phyloP scores from a whole-genome alignment of 768 basidiomycete species.

The Podaxis rugospora region DNA sequence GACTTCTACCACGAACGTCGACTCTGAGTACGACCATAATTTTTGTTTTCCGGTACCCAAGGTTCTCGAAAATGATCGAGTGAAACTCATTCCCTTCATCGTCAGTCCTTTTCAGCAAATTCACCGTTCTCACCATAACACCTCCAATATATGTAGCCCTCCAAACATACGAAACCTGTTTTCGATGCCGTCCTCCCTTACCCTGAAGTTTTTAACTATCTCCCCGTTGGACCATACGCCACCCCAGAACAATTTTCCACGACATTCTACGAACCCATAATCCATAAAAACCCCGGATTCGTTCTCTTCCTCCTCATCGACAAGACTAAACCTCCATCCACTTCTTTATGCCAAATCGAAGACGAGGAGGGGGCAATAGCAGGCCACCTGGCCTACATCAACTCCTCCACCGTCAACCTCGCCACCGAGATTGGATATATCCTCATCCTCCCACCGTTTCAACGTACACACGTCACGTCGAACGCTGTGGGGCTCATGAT shows the following conservation, averaged over 20 bases:
- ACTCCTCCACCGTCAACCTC: constrained; percentile 36
- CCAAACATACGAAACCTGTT: constrained; percentile 38
- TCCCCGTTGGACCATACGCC: constrained; percentile 47
- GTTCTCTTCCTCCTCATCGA: constrained; percentile 53
- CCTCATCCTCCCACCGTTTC: constrained; percentile 52
- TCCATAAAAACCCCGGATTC: constrained; percentile 29
- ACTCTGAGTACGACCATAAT: constrained; percentile 32
- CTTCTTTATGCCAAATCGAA: neutral
- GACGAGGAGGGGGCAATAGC: constrained; percentile 33
- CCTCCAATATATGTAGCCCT: constrained; percentile 27
- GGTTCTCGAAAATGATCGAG: constrained; percentile 38
- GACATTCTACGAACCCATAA: constrained; percentile 28
- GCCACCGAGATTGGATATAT: constrained; percentile 52
- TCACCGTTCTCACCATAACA: neutral
- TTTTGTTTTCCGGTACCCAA: constrained; percentile 47
- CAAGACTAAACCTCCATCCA: constrained; percentile 29
- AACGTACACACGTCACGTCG: constrained; percentile 59
- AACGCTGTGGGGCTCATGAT: constrained; percentile 50
- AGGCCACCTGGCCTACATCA: constrained; percentile 48
- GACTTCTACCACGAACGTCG: neutral
- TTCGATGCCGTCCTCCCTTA: constrained; percentile 27
- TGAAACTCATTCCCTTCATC: constrained; percentile 48
- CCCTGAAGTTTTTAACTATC: constrained; percentile 40
- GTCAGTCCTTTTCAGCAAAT: constrained; percentile 22
- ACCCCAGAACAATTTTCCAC: constrained; percentile 30